Conservation (phyloP, 371 early-diverging fungal genomes). For the Conidiobolus incongruus region DNA sequence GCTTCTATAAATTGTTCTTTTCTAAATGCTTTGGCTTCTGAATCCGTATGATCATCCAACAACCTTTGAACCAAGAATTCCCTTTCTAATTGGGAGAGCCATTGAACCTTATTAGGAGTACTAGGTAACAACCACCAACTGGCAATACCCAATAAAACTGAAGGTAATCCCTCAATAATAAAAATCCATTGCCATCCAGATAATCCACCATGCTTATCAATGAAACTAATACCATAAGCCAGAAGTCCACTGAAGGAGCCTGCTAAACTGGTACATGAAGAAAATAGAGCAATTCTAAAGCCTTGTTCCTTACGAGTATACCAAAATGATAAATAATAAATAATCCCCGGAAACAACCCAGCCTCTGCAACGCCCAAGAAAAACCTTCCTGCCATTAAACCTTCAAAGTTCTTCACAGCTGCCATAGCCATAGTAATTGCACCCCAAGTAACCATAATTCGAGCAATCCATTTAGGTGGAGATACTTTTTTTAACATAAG, state of each 20-base stretch:
- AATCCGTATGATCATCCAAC: not conserved
- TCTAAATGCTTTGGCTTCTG: constrained; percentile 13
- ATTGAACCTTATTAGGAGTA: not conserved
- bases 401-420: constrained; percentile 15
- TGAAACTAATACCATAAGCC: constrained; percentile 22
- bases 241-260: constrained; percentile 48
- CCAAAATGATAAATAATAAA: too few relatives aligned
- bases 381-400: constrained; percentile 28
- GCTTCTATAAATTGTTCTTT: constrained; percentile 20
- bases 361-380: too few relatives aligned
- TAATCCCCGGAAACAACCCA: too few relatives aligned
- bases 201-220: too few relatives aligned
- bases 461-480: constrained; percentile 3
- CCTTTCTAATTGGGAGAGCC: not conserved
- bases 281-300: constrained; percentile 41
- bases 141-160: constrained; percentile 1
- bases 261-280: constrained; percentile 30
- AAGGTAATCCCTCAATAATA: constrained; percentile 5
- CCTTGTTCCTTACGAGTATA: constrained; percentile 52
- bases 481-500: constrained; percentile 3
- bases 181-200: too few relatives aligned
- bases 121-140: constrained; percentile 2
- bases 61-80: too few relatives aligned
- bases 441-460: too few relatives aligned
- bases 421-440: constrained; percentile 34